Evolutionary conservation across 1,284 basidiomycete species (phyloP), one percentile per base, ranked within the genome.

Genomic region (Phylloboletellus chloephorus): DNA sequence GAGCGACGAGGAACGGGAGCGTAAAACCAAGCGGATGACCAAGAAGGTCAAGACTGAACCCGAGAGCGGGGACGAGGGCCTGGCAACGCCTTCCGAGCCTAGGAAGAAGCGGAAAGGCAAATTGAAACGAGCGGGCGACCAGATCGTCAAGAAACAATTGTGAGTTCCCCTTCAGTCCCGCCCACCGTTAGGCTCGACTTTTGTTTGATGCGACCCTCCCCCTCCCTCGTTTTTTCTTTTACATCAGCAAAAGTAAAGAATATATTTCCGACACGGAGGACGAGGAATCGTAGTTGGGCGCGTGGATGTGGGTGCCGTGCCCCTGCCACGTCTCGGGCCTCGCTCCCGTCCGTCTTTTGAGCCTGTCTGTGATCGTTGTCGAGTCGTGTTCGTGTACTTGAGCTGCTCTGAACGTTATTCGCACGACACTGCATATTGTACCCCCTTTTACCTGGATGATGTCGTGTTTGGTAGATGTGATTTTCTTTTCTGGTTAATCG

Each of bases 231-330:
- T 23, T n/a, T n/a, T n/a, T n/a, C n/a, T n/a, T n/a, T n/a, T n/a
- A n/a, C n/a, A n/a, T 32, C 46, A 88, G 85, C 55, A 88, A 87
- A 69, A 86, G 82, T 58, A 86, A 85, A 60, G 85, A 81, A 53
- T 73, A 78, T 54, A 74, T 88, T 37, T 83, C 82, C 4, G 82
- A 87, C 58, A 84, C 83, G 4, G 85, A 88, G 55, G 82, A 85
- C 33, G 82, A 84, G 46, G 82, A 84, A 42, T 59, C 67, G 40
- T 72, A 60, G 65, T 29, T 31, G 25, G n/a, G 19, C 7, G 7
- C 12, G 21, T 7, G 13, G 17, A 41, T 29, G 12, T 8, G 5
- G 24, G 25, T 7, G 4, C 20, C 15, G n/a, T 23, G 19, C 3
- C 7, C n/a, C 24, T 6, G 3, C 5, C n/a, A n/a, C n/a, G n/a